Evolutionary conservation across 1,284 basidiomycete genomes (phyloP).

Genomic region (Ceratobasidium sp.): DNA sequence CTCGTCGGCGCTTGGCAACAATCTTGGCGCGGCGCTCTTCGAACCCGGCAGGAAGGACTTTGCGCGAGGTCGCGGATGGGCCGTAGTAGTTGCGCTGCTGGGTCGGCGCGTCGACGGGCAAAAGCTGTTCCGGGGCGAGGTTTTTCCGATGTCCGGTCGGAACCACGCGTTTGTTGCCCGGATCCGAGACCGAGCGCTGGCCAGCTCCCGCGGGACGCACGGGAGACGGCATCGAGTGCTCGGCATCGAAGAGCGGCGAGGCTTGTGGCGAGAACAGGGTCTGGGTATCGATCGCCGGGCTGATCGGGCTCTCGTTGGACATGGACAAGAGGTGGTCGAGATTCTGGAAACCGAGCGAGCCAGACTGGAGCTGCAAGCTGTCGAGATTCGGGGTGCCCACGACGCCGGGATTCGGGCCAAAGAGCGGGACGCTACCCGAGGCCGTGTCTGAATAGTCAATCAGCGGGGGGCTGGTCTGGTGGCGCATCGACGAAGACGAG

Average conservation of each 20-base stretch:
- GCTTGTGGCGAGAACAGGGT: constrained; percentile 24
- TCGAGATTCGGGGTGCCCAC: constrained; percentile 27
- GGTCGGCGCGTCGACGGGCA: constrained; percentile 67
- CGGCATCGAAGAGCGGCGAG: constrained; percentile 21
- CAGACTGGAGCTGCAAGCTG: constrained; percentile 23
- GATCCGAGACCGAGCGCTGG: constrained; percentile 50
- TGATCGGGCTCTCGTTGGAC: constrained; percentile 20
- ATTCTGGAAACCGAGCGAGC: constrained; percentile 23
- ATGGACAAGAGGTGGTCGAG: constrained; percentile 17
- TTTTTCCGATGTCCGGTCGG: constrained; percentile 64
- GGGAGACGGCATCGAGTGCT: background rate
- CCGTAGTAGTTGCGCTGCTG: constrained; percentile 67
- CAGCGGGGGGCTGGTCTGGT: constrained; percentile 37
- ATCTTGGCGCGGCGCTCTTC: constrained; percentile 51
- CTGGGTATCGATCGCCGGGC: constrained; percentile 33
- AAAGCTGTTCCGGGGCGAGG: constrained; percentile 62
- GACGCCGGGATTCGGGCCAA: constrained; percentile 22
- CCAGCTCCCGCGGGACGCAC: background rate
- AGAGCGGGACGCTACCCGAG: constrained; percentile 12
- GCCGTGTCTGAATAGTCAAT: constrained; percentile 19
- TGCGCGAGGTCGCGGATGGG: constrained; percentile 68
- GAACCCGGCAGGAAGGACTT: constrained; percentile 64
- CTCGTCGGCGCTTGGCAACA: constrained; percentile 52
- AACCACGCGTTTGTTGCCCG: constrained; percentile 61
- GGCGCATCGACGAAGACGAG: constrained; percentile 31